Conservation (phyloP, 2,329 filamentous ascomycete species). For the Fusarium dlaminii region DNA sequence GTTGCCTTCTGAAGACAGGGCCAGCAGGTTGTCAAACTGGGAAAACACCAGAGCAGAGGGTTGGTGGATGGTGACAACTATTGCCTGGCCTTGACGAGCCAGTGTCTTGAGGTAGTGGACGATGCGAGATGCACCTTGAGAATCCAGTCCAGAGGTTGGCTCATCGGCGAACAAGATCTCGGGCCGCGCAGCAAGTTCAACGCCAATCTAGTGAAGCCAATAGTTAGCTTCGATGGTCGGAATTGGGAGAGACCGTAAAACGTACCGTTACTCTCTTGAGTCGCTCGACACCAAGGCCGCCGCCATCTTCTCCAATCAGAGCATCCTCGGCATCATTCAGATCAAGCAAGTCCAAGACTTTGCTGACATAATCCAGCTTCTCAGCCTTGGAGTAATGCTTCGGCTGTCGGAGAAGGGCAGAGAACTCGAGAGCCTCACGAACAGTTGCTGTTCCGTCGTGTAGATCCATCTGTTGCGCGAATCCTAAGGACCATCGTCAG, state of each 20-base stretch:
- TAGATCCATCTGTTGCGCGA: not conserved
- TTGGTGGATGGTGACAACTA: not conserved
- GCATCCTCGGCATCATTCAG: not conserved
- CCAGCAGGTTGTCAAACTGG: not conserved
- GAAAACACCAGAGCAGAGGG: not conserved
- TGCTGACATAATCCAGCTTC: not conserved
- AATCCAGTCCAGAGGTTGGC: not conserved
- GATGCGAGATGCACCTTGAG: not conserved
- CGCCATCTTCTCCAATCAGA: not conserved
- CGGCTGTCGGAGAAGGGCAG: not conserved
- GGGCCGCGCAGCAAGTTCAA: not conserved
- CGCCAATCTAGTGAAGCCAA: not conserved
- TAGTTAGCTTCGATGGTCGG: not conserved
- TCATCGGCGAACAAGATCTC: not conserved
- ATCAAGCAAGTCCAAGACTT: not conserved
- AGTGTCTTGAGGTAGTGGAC: not conserved
- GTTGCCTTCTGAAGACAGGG: not conserved
- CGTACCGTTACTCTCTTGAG: not conserved
- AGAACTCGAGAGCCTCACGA: not conserved
- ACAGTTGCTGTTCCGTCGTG: not conserved
- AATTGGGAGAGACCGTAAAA: accelerated
- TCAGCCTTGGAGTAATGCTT: not conserved
- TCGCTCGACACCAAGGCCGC: not conserved
- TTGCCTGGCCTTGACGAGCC: not conserved
- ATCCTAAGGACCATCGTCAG: not conserved